phyloP scores from a whole-genome alignment of 192 early-diverging fungal species.

The Mortierella antarctica region DNA sequence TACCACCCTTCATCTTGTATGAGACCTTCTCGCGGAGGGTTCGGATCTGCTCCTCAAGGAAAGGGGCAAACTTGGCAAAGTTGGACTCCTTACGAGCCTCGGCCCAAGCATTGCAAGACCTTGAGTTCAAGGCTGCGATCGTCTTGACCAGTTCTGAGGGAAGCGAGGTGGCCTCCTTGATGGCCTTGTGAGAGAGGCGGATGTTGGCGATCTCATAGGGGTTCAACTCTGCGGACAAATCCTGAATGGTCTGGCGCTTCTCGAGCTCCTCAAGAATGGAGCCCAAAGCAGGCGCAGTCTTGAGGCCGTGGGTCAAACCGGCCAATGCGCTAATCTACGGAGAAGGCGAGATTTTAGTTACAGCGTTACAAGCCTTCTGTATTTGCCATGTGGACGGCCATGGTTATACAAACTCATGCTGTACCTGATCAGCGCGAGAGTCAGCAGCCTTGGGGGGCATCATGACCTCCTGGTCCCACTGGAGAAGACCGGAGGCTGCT shows the following conservation, averaged over 20 bases:
- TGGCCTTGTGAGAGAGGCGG: conserved; percentile 22
- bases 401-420: neutral
- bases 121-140: conserved; percentile 26
- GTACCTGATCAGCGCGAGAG: conserved; percentile 36
- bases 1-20: conserved; percentile 38
- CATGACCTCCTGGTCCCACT: conserved; percentile 57
- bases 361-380: neutral
- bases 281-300: conserved; percentile 39
- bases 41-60: conserved; percentile 39
- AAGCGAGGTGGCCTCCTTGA: conserved; percentile 32
- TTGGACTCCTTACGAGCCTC: conserved; percentile 51
- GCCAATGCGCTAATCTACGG: conserved; percentile 34
- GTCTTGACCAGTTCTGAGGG: conserved; percentile 36
- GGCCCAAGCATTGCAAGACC: conserved; percentile 40
- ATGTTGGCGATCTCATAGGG: conserved; percentile 48
- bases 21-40: conserved; percentile 36
- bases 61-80: conserved; percentile 51
- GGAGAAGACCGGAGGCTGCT: conserved; percentile 26
- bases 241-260: conserved; percentile 17
- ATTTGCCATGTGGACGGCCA: neutral
- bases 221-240: conserved; percentile 34
- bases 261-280: conserved; percentile 41
- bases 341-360: neutral
- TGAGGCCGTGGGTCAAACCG: conserved; percentile 36
- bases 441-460: conserved; percentile 53